Conservation (phyloP, 768 basidiomycete species). For the Naganishia onofrii region DNA sequence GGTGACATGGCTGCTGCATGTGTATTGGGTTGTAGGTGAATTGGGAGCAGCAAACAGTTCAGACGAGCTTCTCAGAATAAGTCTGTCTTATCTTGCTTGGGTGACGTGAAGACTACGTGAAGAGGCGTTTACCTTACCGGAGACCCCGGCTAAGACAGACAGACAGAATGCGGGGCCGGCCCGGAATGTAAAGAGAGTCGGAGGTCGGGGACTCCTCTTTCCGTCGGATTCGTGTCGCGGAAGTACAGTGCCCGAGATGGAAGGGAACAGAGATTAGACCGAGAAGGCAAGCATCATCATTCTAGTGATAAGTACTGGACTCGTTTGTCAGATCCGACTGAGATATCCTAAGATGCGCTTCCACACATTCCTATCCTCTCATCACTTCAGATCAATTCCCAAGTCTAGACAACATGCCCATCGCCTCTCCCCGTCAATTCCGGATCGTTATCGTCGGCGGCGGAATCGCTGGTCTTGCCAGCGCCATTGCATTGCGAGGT, state of each 20-base stretch:
- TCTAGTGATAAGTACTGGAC: background rate
- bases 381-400: background rate
- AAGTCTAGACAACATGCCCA: background rate
- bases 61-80: no score
- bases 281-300: background rate
- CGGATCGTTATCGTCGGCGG: slow-evolving; percentile 23
- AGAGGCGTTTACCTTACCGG: background rate
- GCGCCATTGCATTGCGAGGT: slow-evolving; percentile 8
- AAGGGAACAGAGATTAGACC: no score
- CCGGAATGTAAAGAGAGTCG: no score
- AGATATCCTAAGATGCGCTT: background rate
- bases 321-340: background rate
- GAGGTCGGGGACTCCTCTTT: no score
- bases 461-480: slow-evolving; percentile 15
- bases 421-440: background rate
- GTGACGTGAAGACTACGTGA: no score
- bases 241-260: no score
- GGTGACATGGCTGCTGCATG: slow-evolving; percentile 7
- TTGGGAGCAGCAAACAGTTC: no score
- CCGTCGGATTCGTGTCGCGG: background rate
- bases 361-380: no score
- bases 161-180: no score
- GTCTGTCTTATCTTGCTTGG: no score
- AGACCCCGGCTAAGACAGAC: background rate
- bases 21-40: no score